Percentiles rank a stretch among this genome's conserved stretches.
These are phyloP conservation scores for Acacia concinna DNA, from an alignment of 331 rosid species.

Conservation along the genomic window DNA sequence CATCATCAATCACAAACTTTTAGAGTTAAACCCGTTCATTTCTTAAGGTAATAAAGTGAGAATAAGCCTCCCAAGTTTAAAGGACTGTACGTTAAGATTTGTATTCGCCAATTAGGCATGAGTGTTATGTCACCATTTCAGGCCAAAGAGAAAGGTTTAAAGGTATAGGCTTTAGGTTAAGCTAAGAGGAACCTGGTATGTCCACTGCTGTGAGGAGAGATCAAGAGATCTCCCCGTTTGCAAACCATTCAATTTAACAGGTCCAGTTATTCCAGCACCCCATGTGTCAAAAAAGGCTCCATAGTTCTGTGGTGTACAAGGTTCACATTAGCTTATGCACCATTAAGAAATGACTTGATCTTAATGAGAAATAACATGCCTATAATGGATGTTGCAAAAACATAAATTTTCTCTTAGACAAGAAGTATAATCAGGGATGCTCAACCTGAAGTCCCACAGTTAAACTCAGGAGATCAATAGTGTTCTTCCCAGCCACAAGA, in stretches of 20 bases:
- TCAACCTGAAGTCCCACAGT: slow-evolving; percentile 96
- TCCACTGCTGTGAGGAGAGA: slow-evolving; percentile 82
- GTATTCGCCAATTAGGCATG: not conserved
- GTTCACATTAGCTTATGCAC: slow-evolving; percentile 27
- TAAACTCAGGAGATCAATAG: slow-evolving; percentile 81
- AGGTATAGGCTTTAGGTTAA: slow-evolving; percentile 4
- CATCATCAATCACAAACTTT: not conserved
- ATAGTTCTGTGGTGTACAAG: slow-evolving; percentile 53
- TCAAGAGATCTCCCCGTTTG: slow-evolving; percentile 57
- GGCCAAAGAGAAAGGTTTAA: not conserved
- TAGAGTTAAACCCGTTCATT: not conserved
- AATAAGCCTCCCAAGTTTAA: not conserved
- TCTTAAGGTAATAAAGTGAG: not conserved
- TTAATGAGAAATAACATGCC: not conserved
- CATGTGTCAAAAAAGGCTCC: slow-evolving; percentile 74
- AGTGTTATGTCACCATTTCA: not conserved
- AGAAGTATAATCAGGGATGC: not conserved
- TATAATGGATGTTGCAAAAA: no score
- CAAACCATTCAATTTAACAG: slow-evolving; percentile 64
- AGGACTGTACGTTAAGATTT: not conserved
- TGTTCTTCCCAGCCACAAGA: slow-evolving; percentile 66
- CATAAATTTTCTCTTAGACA: not conserved
- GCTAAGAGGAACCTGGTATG: slow-evolving; percentile 70
- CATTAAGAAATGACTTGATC: slow-evolving; percentile 15
- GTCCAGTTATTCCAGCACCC: slow-evolving; percentile 94